Base-by-base conservation (phyloP, 1,284 basidiomycete species). In the Puccinia novopanici region DNA sequence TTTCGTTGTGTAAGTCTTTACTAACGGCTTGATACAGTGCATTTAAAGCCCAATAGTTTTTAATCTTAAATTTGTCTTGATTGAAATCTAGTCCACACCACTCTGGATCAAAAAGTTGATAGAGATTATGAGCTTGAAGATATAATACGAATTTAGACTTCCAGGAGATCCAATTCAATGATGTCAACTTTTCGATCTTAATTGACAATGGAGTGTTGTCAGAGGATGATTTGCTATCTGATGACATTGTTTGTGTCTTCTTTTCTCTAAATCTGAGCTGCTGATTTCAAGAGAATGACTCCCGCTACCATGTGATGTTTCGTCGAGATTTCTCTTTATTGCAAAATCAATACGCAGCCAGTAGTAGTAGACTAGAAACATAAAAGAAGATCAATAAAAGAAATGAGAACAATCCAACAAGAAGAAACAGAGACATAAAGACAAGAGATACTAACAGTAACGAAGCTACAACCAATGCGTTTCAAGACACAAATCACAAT, bases 281-380 rank as follows among this genome's bases (percentile, higher is more conserved):
- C 22, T 2, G 5, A 5, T 27, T 57, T 19, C 55, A 57, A 57
- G 55, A 57, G 55, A 8, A n/a, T 57, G 55, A 57, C 55, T 57
- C 55, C 27, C 24, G 55, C 55, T 57, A 57, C 55, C 55, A 57
- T 45, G 45, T 45, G n/a, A n/a, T n/a, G n/a, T n/a, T n/a, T n/a
- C n/a, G n/a, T n/a, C n/a, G n/a, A n/a, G n/a, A n/a, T n/a, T n/a
- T n/a, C n/a, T n/a, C n/a, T n/a, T n/a, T n/a, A n/a, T n/a, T n/a
- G n/a, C n/a, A n/a, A n/a, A n/a, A n/a, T n/a, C n/a, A n/a, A n/a
- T n/a, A n/a, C n/a, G n/a, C n/a, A n/a, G n/a, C n/a, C n/a, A n/a
- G n/a, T n/a, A n/a, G n/a, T n/a, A n/a, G n/a, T n/a, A n/a, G n/a
- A n/a, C n/a, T n/a, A n/a, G n/a, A n/a, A n/a, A n/a, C n/a, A n/a